Evolutionary conservation across 2,329 filamentous ascomycete genomes (phyloP).

Genomic region (Elsinoe ampelina): DNA sequence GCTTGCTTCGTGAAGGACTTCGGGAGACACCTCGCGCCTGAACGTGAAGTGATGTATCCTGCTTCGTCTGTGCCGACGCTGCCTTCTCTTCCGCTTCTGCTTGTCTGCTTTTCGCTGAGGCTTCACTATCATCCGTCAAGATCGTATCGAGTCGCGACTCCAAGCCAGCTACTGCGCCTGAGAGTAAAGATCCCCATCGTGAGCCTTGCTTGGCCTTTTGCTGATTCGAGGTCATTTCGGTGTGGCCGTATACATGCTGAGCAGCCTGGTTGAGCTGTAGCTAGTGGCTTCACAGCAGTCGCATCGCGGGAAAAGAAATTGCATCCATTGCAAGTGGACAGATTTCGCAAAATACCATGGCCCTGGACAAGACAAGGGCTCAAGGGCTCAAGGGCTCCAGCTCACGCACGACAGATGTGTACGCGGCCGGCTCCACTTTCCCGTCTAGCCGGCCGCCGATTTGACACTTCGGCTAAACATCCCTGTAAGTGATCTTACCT

Average conservation of each 20-base stretch:
- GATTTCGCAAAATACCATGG: neutral
- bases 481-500: neutral
- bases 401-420: neutral
- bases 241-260: neutral
- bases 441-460: neutral
- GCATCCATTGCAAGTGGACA: neutral
- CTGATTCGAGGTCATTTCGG: conserved; percentile 14
- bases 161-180: conserved; percentile 84
- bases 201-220: conserved; percentile 16
- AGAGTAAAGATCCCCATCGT: conserved; percentile 53
- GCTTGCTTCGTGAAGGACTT: conserved; percentile 54
- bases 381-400: no score
- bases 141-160: conserved; percentile 90
- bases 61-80: conserved; percentile 2
- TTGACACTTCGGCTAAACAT: conserved; percentile 5
- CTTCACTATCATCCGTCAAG: conserved; percentile 65
- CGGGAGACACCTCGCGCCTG: conserved; percentile 37
- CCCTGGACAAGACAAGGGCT: neutral
- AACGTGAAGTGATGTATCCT: conserved; percentile 9
- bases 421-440: conserved; percentile 7
- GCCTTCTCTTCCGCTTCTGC: conserved; percentile 24
- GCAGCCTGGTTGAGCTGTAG: neutral
- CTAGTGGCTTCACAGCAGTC: neutral
- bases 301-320: neutral
- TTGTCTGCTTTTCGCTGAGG: conserved; percentile 33